These are phyloP conservation scores for Tuber borchii DNA, from an alignment of 495 filamentous ascomycete species.

Conservation along the genomic window DNA sequence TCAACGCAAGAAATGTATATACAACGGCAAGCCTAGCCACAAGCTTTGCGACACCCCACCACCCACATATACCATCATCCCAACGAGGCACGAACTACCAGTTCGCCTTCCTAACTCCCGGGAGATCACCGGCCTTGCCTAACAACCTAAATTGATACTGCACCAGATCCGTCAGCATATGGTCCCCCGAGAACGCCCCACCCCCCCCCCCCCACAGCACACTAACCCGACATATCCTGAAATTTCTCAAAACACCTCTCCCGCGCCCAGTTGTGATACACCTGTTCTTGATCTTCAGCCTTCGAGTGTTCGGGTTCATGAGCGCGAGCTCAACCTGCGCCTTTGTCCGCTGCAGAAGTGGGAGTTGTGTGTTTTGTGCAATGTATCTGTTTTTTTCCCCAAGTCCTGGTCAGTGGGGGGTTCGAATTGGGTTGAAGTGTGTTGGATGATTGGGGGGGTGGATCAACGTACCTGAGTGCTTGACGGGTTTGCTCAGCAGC, in stretches of 20 bases:
- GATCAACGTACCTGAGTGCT: conserved; percentile 59
- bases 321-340: conserved; percentile 86
- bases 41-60: neutral
- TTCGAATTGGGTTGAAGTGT: too few relatives aligned
- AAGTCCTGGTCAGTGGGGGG: neutral
- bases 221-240: conserved; percentile 80
- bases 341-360: conserved; percentile 70
- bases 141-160: conserved; percentile 90
- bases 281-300: conserved; percentile 87
- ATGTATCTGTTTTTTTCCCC: conserved; percentile 54
- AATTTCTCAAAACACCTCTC: conserved; percentile 78
- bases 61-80: neutral
- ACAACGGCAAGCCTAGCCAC: neutral
- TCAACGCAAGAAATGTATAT: neutral
- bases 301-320: conserved; percentile 90
- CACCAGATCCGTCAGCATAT: conserved; percentile 38
- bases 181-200: neutral
- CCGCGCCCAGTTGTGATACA: conserved; percentile 84
- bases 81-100: conserved; percentile 57
- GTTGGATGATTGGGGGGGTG: neutral
- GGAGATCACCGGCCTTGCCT: conserved; percentile 78
- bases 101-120: conserved; percentile 90
- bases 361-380: conserved; percentile 82
- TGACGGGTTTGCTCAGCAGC: conserved; percentile 73
- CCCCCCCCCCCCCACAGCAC: neutral